phyloP scores from a whole-genome alignment of 441 rosid species.

The Syzygium syzygioides region DNA sequence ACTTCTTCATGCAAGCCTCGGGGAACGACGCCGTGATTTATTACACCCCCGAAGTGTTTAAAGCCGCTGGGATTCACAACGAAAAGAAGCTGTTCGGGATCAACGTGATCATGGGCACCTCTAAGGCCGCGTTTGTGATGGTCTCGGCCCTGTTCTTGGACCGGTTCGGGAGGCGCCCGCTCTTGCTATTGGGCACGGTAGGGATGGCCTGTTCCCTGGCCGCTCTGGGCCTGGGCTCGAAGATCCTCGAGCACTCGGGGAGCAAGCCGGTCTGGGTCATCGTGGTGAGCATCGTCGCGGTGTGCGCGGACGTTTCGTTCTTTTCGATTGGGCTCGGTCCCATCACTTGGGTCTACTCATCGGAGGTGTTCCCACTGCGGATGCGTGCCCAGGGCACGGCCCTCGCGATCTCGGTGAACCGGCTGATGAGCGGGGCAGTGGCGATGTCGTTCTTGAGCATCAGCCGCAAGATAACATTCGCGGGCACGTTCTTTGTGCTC shows the following conservation, averaged over 20 bases:
- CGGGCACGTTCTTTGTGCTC: slow-evolving; percentile 7
- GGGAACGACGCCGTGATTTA: slow-evolving; percentile 61
- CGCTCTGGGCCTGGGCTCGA: slow-evolving; percentile 40
- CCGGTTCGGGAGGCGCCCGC: slow-evolving; percentile 45
- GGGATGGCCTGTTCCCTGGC: slow-evolving; percentile 38
- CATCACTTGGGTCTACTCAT: slow-evolving; percentile 12
- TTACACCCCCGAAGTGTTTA: slow-evolving; percentile 45
- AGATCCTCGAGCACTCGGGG: slow-evolving; percentile 22
- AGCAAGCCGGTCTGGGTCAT: slow-evolving; percentile 1
- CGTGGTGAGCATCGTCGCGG: slow-evolving; percentile 1
- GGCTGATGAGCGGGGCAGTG: slow-evolving; percentile 5
- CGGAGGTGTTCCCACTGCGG: background rate
- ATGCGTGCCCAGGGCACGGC: slow-evolving; percentile 1
- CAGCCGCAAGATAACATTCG: background rate
- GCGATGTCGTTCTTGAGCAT: slow-evolving; percentile 7
- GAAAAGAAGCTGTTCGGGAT: slow-evolving; percentile 34
- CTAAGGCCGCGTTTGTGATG: slow-evolving; percentile 41
- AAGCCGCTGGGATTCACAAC: slow-evolving; percentile 33
- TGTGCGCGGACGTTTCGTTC: slow-evolving; percentile 2
- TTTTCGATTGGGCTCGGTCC: slow-evolving; percentile 6
- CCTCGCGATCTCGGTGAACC: slow-evolving; percentile 7
- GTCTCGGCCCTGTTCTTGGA: slow-evolving; percentile 42
- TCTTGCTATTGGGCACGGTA: slow-evolving; percentile 29
- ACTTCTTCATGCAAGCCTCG: slow-evolving; percentile 70
- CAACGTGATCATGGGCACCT: slow-evolving; percentile 37